Evolutionary conservation across 2,329 filamentous ascomycete species (phyloP).

Genomic region (Neodidymelliopsis sp.): DNA sequence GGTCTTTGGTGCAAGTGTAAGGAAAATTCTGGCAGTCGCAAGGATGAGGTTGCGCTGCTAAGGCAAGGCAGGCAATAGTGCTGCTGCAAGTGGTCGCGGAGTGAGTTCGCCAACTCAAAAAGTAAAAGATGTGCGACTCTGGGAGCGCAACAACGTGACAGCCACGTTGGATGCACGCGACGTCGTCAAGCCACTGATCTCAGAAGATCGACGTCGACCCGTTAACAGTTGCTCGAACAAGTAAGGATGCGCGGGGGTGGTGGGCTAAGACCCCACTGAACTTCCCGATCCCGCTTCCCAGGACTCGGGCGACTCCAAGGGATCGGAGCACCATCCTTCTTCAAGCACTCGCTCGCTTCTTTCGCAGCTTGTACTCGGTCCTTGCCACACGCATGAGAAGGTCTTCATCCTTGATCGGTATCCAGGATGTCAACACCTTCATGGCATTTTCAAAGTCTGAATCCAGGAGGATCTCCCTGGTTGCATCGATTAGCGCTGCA

Average conservation of each 20-base stretch:
- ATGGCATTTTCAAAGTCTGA: constrained; percentile 98
- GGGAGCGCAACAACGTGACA: constrained; percentile 33
- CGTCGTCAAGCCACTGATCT: constrained; percentile 46
- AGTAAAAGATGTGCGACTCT: constrained; percentile 22
- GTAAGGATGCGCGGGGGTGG: constrained; percentile 25
- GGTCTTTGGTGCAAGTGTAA: constrained; percentile 6
- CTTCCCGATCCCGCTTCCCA: constrained; percentile 23
- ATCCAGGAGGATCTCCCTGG: constrained; percentile 85
- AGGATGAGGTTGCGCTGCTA: constrained; percentile 18
- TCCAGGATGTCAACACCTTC: constrained; percentile 94
- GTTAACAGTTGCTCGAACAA: constrained; percentile 35
- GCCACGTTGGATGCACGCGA: constrained; percentile 45
- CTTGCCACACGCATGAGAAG: constrained; percentile 88
- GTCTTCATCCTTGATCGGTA: constrained; percentile 93
- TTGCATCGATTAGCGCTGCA: constrained; percentile 88
- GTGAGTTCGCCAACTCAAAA: constrained; percentile 22
- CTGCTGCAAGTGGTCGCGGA: constrained; percentile 10
- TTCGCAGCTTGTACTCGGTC: constrained; percentile 80
- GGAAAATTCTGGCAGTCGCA: constrained; percentile 9
- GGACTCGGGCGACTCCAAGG: constrained; percentile 14
- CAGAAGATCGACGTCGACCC: constrained; percentile 37
- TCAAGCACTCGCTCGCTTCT: constrained; percentile 55
- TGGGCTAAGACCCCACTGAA: constrained; percentile 15
- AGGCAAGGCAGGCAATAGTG: constrained; percentile 15
- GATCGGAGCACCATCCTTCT: constrained; percentile 23